Conservation (phyloP, 495 filamentous ascomycete species). For the Penicillium diatomitis region DNA sequence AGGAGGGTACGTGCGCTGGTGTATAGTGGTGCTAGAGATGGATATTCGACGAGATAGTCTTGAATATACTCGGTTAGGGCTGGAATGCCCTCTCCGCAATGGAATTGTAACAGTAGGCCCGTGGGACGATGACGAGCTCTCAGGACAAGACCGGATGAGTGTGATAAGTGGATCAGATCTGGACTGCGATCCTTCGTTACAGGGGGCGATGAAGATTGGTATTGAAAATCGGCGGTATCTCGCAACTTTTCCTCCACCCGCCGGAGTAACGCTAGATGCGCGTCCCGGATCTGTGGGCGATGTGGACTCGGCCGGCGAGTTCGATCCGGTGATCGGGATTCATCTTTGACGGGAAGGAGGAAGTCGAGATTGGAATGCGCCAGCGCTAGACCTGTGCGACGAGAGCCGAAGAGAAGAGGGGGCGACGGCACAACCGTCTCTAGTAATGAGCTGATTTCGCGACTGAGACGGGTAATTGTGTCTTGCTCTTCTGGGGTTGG, state of each 20-base stretch:
- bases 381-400: slow-evolving; percentile 41
- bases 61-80: slow-evolving; percentile 30
- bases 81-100: slow-evolving; percentile 24
- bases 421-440: slow-evolving; percentile 11
- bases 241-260: slow-evolving; percentile 14
- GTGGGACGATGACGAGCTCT: slow-evolving; percentile 31
- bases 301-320: slow-evolving; percentile 26
- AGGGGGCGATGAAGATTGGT: no score
- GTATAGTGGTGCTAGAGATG: slow-evolving; percentile 41
- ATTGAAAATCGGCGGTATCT: slow-evolving; percentile 4
- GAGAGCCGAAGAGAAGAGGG: slow-evolving; percentile 42
- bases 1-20: slow-evolving; percentile 38
- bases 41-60: slow-evolving; percentile 40
- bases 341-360: slow-evolving; percentile 20
- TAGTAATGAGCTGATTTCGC: slow-evolving; percentile 18
- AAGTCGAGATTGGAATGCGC: slow-evolving; percentile 45
- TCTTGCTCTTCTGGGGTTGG: slow-evolving; percentile 26
- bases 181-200: no score
- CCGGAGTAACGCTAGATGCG: slow-evolving; percentile 13
- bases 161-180: slow-evolving; percentile 4
- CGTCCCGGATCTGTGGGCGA: slow-evolving; percentile 17
- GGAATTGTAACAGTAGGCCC: slow-evolving; percentile 41
- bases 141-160: slow-evolving; percentile 17
- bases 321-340: slow-evolving; percentile 7
- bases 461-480: slow-evolving; percentile 17